Evolutionary conservation across 495 filamentous ascomycete genomes (phyloP).

Genomic region (Apiosordaria backusii): DNA sequence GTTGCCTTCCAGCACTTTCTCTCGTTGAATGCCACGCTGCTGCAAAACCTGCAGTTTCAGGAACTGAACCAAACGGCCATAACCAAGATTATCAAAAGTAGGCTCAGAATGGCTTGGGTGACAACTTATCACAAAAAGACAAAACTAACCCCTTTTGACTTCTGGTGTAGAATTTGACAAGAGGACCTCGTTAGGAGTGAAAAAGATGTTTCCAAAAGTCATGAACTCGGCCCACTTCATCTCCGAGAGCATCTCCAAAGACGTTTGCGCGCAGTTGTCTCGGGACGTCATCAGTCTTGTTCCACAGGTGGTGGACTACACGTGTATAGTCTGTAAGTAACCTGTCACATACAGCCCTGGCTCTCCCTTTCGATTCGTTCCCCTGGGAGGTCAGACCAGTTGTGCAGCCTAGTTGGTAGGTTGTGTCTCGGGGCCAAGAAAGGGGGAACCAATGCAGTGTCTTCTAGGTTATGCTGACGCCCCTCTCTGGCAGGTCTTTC

Average conservation of each 20-base stretch:
- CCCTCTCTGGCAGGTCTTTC: slow-evolving; percentile 34
- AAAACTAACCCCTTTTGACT: background rate
- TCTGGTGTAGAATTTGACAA: slow-evolving; percentile 67
- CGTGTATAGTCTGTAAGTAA: slow-evolving; percentile 65
- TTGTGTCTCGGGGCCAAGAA: background rate
- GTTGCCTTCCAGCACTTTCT: slow-evolving; percentile 60
- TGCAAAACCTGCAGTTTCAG: slow-evolving; percentile 67
- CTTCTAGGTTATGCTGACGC: background rate
- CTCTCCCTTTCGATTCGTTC: no score
- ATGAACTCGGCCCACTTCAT: slow-evolving; percentile 50
- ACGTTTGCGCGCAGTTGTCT: slow-evolving; percentile 62
- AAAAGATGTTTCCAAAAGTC: slow-evolving; percentile 48
- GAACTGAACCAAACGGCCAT: slow-evolving; percentile 68
- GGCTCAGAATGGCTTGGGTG: slow-evolving; percentile 15
- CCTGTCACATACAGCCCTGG: background rate
- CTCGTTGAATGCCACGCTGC: slow-evolving; percentile 58
- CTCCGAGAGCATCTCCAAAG: slow-evolving; percentile 57
- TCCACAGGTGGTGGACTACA: slow-evolving; percentile 68
- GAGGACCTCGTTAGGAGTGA: slow-evolving; percentile 62
- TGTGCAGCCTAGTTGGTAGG: background rate
- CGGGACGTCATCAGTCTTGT: slow-evolving; percentile 60
- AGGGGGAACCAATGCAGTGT: background rate
- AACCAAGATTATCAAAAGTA: slow-evolving; percentile 75
- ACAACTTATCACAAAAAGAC: background rate
- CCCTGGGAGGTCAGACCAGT: background rate